phyloP scores from a whole-genome alignment of 441 rosid genomes.

The Biscutella laevigata region DNA sequence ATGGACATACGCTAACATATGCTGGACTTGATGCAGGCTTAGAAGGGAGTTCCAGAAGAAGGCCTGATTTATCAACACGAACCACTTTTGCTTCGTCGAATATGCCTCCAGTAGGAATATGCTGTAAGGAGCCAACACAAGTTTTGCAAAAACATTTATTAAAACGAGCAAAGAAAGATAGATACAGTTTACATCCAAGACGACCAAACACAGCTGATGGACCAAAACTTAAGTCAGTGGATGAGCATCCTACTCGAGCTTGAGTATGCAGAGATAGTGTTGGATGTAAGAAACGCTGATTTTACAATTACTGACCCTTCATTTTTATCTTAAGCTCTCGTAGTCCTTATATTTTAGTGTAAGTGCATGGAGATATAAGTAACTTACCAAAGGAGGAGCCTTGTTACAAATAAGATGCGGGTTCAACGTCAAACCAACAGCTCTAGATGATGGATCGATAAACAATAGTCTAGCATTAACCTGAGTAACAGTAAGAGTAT shows the following conservation, averaged over 20 bases:
- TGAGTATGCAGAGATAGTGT: neutral
- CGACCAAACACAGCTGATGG: conserved; percentile 6
- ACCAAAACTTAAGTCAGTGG: conserved; percentile 1
- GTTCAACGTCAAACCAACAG: conserved; percentile 90
- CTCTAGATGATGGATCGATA: conserved; percentile 89
- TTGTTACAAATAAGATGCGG: conserved; percentile 68
- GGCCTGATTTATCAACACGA: conserved; percentile 80
- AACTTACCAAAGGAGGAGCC: conserved; percentile 72
- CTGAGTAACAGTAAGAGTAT: conserved; percentile 35
- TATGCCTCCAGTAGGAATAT: conserved; percentile 63
- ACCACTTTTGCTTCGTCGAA: conserved; percentile 74
- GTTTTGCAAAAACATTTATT: neutral
- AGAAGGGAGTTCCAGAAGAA: conserved; percentile 86
- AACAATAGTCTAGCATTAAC: conserved; percentile 88
- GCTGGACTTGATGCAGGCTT: conserved; percentile 58
- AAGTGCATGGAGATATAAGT: neutral
- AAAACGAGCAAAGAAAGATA: neutral
- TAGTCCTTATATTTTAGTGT: neutral
- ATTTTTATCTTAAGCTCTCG: neutral
- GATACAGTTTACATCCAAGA: neutral
- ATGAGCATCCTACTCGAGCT: conserved; percentile 3
- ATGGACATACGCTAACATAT: conserved; percentile 67
- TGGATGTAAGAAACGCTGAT: neutral
- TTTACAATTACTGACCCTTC: neutral
- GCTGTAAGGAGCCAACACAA: conserved; percentile 43